These are phyloP conservation scores for Tolypocladium sp. DNA, from an alignment of 2,329 filamentous ascomycete species.

Conservation along the genomic window DNA sequence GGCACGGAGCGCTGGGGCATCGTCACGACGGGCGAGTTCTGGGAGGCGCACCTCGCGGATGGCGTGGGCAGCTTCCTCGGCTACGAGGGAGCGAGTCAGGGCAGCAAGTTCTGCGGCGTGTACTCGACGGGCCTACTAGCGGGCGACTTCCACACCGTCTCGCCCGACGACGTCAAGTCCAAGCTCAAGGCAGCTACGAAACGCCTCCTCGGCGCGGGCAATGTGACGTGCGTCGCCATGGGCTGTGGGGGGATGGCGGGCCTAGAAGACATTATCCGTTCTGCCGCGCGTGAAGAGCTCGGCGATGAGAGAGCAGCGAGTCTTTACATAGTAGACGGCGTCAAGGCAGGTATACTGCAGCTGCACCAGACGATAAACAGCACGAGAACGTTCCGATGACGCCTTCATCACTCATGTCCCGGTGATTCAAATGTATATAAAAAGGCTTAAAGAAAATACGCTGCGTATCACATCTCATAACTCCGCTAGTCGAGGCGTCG, in stretches of 20 bases:
- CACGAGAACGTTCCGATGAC: conserved; percentile 25
- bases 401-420: neutral
- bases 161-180: conserved; percentile 51
- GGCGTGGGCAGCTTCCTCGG: conserved; percentile 61
- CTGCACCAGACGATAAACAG: conserved; percentile 45
- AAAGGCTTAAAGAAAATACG: neutral
- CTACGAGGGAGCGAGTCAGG: conserved; percentile 20
- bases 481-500: conserved; percentile 37
- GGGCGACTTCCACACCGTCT: conserved; percentile 65
- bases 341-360: conserved; percentile 58
- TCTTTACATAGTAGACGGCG: conserved; percentile 65
- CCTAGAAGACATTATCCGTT: conserved; percentile 66
- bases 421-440: neutral
- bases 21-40: conserved; percentile 77
- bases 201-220: conserved; percentile 46
- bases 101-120: conserved; percentile 63
- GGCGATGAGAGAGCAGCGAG: conserved; percentile 4
- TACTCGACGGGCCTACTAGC: conserved; percentile 75
- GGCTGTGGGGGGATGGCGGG: conserved; percentile 91
- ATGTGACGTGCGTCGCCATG: conserved; percentile 64
- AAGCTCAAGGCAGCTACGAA: conserved; percentile 64
- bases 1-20: conserved; percentile 62
- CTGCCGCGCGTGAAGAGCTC: conserved; percentile 51
- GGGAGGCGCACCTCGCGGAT: conserved; percentile 62
- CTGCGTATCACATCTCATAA: neutral